Conservation (phyloP, 345 rosid species). For the Acer yangbiense region DNA sequence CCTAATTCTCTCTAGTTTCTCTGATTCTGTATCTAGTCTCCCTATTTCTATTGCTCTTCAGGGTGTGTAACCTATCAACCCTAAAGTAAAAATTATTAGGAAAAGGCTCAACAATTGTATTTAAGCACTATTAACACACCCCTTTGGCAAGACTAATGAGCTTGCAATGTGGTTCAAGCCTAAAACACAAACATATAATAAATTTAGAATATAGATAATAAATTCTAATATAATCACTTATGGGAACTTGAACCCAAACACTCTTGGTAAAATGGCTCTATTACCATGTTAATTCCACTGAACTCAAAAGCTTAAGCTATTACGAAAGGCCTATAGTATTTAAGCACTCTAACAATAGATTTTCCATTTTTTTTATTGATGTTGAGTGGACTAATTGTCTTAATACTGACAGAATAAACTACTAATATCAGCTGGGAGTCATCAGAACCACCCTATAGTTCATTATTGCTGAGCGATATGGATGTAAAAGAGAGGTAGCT, state of each 20-base stretch:
- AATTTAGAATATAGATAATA: too few species aligned
- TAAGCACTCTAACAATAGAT: too few species aligned
- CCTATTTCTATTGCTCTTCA: too few species aligned
- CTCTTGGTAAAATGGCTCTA: not conserved
- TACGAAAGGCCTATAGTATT: not conserved
- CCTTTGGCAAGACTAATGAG: not conserved
- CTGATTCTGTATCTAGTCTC: too few species aligned
- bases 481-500: not conserved
- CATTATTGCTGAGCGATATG: not conserved
- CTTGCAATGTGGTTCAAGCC: too few species aligned
- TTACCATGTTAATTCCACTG: not conserved
- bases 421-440: too few species aligned
- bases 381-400: not conserved
- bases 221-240: not conserved
- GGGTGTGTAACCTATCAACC: too few species aligned
- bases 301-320: not conserved
- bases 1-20: too few species aligned
- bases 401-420: too few species aligned
- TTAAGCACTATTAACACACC: not conserved
- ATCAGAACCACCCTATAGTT: not conserved
- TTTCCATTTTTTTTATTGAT: not conserved
- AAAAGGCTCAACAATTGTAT: too few species aligned
- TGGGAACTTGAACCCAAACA: not conserved
- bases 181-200: not conserved
- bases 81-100: too few species aligned